Conservation (phyloP, 495 filamentous ascomycete genomes). For the Aspergillus affinis region DNA sequence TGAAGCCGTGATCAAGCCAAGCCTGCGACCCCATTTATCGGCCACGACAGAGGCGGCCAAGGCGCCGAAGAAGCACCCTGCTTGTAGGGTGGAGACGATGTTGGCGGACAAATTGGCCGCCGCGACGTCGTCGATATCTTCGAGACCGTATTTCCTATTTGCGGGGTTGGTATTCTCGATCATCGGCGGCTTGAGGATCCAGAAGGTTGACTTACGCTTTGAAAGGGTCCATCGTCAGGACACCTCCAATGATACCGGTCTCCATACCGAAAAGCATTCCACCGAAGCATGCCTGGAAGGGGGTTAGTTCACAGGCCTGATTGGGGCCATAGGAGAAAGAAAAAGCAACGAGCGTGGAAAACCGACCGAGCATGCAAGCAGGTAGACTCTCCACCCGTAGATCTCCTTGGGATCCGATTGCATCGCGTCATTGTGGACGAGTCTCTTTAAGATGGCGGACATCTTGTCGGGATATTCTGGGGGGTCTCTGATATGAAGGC, state of each 20-base stretch:
- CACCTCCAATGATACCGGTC: constrained; percentile 69
- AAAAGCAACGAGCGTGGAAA: not conserved
- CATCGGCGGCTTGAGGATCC: constrained; percentile 1
- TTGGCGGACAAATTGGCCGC: constrained; percentile 40
- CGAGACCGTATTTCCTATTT: constrained; percentile 49
- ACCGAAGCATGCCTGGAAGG: constrained; percentile 64
- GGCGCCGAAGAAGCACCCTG: constrained; percentile 67
- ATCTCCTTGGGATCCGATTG: constrained; percentile 71
- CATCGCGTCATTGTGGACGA: constrained; percentile 81
- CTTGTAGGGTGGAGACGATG: constrained; percentile 66
- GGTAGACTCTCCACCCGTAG: constrained; percentile 75
- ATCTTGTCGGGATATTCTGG: constrained; percentile 18
- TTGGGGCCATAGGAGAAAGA: not conserved
- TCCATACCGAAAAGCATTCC: constrained; percentile 74
- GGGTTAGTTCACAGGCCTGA: not conserved
- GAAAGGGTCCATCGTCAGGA: constrained; percentile 63
- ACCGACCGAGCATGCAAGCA: constrained; percentile 65
- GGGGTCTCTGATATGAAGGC: not conserved
- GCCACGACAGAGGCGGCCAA: constrained; percentile 56
- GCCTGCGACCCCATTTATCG: constrained; percentile 56
- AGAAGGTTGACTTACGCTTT: constrained; percentile 39
- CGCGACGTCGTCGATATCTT: constrained; percentile 53
- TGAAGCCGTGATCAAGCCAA: constrained; percentile 52
- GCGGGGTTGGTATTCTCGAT: not conserved
- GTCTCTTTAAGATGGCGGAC: constrained; percentile 54